These are phyloP conservation scores for Daldinia decipiens DNA, from an alignment of 495 filamentous ascomycete species.

Conservation along the genomic window DNA sequence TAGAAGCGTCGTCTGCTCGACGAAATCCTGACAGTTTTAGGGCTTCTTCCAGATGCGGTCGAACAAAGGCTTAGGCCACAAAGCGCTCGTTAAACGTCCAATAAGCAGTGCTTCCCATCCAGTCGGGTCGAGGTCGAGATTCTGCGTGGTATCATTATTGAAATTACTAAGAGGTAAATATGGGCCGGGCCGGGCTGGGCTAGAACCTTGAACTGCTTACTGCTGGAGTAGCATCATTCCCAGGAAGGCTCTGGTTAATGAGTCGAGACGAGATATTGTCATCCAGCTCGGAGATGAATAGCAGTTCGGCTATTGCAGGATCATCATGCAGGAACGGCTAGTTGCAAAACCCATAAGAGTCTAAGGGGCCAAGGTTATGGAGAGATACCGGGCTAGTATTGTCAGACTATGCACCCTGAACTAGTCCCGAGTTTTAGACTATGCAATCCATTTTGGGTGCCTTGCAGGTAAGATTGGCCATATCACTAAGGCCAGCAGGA, in stretches of 20 bases:
- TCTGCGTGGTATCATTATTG: slow-evolving; percentile 11
- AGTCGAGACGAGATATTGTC: background rate
- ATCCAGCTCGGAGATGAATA: background rate
- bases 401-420: slow-evolving; percentile 19
- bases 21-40: background rate
- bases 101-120: slow-evolving; percentile 11
- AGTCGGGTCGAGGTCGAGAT: slow-evolving; percentile 15
- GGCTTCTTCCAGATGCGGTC: slow-evolving; percentile 6
- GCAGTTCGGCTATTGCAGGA: slow-evolving; percentile 7
- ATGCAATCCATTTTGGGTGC: slow-evolving; percentile 30
- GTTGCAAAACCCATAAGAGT: slow-evolving; percentile 14
- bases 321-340: slow-evolving; percentile 37
- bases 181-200: slow-evolving; percentile 14
- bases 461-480: slow-evolving; percentile 33
- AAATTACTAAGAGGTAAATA: slow-evolving; percentile 10
- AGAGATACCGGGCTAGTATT: background rate
- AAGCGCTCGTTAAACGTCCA: slow-evolving; percentile 5
- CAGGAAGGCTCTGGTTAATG: background rate
- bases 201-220: slow-evolving; percentile 26
- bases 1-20: background rate
- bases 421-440: slow-evolving; percentile 13
- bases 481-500: slow-evolving; percentile 31
- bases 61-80: slow-evolving; percentile 19
- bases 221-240: background rate
- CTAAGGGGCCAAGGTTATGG: background rate